Base-by-base conservation (phyloP, 148 eudicot genomes). In the Nepenthes gracilis region DNA sequence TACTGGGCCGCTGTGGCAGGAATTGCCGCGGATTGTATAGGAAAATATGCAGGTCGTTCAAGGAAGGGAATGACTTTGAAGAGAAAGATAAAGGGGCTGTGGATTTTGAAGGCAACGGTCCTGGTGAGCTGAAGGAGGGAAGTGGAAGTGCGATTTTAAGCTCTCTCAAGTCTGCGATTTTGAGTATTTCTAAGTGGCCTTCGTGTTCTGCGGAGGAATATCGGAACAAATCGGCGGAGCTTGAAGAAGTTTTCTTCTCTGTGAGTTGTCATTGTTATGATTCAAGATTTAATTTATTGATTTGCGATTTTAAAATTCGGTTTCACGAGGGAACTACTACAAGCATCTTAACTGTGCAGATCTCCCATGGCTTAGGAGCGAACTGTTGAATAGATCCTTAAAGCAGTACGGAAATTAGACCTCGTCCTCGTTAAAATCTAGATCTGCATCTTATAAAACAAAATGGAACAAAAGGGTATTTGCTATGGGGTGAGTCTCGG, bases 121-220 rank as follows among this genome's bases (percentile, higher is more conserved):
- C 23, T 14, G 34, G 13, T 40, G 36, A 59, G 58, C 12, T 36
- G 59, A 65, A 4, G 23, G 43, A 57, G 37, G 68, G 57, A 34
- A 53, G 50, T 38, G 57, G 69, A 36, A 61, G 35, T 57, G 58
- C 47, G 10, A 43, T 75, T n/a, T 15, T 70, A 34, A 72, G 65
- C 14, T 63, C 69, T 8, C 33, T 87, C 50, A 84, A 73, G 59
- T 72, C 76, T n/a, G 75, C 80, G 5, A 73, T 83, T 57, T 70
- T 81, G 66, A 82, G 74, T 35, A 56, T 74, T 70, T 87, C 83
- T 14, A 84, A 81, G 52, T 83, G 80, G 66, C 85, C 86, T 63
- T 69, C 78, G 45, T 57, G 65, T 14, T 67, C 73, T 5, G 72
- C 73, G 53, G 76, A 67, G 45, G 73, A 65, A 62, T 75, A 72